Evolutionary conservation across 257 asterid genomes (phyloP).

Genomic region (Solanum phureja): DNA sequence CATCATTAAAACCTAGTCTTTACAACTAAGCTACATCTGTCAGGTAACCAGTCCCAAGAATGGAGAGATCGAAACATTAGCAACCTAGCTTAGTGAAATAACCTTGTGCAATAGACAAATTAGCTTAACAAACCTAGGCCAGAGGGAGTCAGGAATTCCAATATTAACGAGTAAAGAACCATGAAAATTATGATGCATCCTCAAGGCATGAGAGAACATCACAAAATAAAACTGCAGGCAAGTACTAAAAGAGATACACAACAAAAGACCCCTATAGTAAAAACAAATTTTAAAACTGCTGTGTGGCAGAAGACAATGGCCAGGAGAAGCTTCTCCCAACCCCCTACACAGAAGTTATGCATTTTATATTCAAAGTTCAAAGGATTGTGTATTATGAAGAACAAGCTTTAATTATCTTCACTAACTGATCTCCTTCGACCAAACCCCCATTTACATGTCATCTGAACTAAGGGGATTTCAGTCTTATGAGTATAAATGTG

Average conservation of each 20-base stretch:
- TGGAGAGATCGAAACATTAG: not conserved
- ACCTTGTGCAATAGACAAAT: not conserved
- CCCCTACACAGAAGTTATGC: not conserved
- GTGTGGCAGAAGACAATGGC: not conserved
- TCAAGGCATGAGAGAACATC: not conserved
- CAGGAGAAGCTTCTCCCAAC: not conserved
- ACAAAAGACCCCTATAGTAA: not conserved
- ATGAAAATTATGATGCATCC: not conserved
- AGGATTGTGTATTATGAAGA: not conserved
- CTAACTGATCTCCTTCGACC: not conserved
- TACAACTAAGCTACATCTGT: not conserved
- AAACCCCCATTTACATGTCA: not conserved
- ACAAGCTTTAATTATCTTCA: not conserved
- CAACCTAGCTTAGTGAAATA: not conserved
- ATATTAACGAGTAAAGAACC: not conserved
- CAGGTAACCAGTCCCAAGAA: not conserved
- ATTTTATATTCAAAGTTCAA: not conserved
- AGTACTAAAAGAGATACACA: not conserved
- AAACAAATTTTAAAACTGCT: not conserved
- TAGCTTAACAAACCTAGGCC: not conserved
- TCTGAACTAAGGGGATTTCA: not conserved
- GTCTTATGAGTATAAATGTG: not conserved
- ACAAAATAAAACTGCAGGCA: not conserved
- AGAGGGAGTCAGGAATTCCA: not conserved
- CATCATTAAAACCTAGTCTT: not conserved